phyloP scores from a whole-genome alignment of 169 alveolate genomes.

The Plasmodium billcollinsi region DNA sequence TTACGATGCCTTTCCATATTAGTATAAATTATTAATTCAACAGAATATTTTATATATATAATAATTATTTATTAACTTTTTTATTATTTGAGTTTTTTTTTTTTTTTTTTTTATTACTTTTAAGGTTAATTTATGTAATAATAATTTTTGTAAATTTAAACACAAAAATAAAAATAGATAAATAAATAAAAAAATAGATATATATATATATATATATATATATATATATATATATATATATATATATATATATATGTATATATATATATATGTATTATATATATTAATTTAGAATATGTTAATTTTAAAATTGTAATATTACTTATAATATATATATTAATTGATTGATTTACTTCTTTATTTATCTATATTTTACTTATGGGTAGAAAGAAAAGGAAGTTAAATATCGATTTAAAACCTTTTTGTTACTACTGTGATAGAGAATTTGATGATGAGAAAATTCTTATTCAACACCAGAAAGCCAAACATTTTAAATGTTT shows the following conservation, averaged over 20 bases:
- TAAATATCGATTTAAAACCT: constrained; percentile 93
- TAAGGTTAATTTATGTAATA: too few relatives aligned
- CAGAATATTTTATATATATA: too few relatives aligned
- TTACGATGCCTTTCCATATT: too few relatives aligned
- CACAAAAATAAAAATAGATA: too few relatives aligned
- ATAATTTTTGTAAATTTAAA: too few relatives aligned
- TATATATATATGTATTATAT: background rate
- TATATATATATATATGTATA: background rate
- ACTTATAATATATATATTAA: background rate
- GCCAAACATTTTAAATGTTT: constrained; percentile 97
- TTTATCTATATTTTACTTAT: constrained; percentile 46
- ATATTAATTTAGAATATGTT: background rate
- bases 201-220: background rate
- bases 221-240: background rate
- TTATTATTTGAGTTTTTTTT: too few relatives aligned
- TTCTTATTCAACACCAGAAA: constrained; percentile 97
- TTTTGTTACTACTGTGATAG: constrained; percentile 98
- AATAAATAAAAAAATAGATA: background rate
- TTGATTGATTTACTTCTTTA: background rate
- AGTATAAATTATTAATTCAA: too few relatives aligned
- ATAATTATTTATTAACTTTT: too few relatives aligned
- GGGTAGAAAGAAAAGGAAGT: constrained; percentile 96
- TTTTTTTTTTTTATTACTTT: too few relatives aligned
- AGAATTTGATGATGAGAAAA: constrained; percentile 97
- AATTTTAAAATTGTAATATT: too few relatives aligned